Evolutionary conservation across 257 asterid genomes (phyloP).

Genomic region (Fraxinus cuspidata): DNA sequence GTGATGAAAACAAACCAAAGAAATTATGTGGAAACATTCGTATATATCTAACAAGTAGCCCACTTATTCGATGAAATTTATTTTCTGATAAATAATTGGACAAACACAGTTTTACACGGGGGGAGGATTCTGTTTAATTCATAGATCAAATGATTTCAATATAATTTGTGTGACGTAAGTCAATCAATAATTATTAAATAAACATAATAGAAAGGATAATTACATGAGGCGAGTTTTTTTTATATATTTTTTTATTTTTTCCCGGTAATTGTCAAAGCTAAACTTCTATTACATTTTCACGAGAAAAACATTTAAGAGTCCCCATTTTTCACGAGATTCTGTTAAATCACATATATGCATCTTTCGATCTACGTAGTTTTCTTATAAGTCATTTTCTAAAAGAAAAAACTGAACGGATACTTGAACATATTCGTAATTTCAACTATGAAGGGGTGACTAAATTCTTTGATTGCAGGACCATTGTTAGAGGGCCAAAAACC

Average conservation of each 20-base stretch:
- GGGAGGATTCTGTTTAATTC: not conserved
- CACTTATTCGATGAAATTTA: too few relatives aligned
- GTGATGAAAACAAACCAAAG: slow-evolving; percentile 31
- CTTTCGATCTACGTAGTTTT: not conserved
- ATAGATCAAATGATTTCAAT: not conserved
- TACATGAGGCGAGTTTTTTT: too few relatives aligned
- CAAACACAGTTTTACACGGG: not conserved
- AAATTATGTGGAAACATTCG: slow-evolving; percentile 32
- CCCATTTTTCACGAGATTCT: not conserved
- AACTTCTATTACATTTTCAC: not conserved
- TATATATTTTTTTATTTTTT: too few relatives aligned
- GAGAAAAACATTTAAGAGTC: not conserved
- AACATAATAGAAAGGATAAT: too few relatives aligned
- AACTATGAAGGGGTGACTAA: not conserved
- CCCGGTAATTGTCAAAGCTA: too few relatives aligned
- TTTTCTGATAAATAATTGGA: too few relatives aligned
- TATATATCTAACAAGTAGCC: slow-evolving; percentile 29
- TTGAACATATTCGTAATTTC: not conserved
- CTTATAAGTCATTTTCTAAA: not conserved
- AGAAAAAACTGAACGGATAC: not conserved
- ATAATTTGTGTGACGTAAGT: not conserved
- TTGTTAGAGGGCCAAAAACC: slow-evolving; percentile 2
- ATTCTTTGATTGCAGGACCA: too few relatives aligned
- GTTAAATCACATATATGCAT: too few relatives aligned
- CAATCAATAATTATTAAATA: too few relatives aligned